These are phyloP conservation scores for Fusarium sp. DNA, from an alignment of 2,329 filamentous ascomycete species.

Conservation along the genomic window DNA sequence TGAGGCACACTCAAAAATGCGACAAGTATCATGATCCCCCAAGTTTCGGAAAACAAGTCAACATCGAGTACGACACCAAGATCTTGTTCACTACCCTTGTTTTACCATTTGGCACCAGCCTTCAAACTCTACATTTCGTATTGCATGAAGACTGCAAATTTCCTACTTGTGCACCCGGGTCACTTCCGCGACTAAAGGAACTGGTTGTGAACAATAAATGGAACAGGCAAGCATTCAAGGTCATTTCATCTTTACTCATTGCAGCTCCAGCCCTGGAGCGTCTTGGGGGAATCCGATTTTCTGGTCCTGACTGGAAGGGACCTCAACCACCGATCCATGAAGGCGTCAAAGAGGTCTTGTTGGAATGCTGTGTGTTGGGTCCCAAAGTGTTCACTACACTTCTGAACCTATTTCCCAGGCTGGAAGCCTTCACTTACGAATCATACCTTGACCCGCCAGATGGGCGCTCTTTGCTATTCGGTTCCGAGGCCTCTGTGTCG, in stretches of 20 bases:
- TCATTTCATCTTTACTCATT: neutral
- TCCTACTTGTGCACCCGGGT: neutral
- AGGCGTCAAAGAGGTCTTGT: neutral
- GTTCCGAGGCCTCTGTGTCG: no score
- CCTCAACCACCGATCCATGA: neutral
- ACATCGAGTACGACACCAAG: neutral
- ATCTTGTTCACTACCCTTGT: neutral
- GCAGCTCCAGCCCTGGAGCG: neutral
- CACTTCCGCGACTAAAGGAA: neutral
- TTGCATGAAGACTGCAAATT: neutral
- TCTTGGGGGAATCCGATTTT: neutral
- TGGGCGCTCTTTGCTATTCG: no score
- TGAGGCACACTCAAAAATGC: accelerated
- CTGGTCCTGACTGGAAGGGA: neutral
- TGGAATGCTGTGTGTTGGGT: neutral
- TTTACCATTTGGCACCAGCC: neutral
- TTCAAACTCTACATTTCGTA: neutral
- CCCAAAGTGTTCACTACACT: neutral
- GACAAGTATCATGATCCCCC: neutral
- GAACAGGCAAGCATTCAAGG: no score
- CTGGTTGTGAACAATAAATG: neutral
- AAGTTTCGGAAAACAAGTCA: neutral
- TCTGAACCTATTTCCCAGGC: neutral
- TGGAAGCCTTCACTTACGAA: neutral
- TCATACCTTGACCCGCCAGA: no score